phyloP scores from a whole-genome alignment of 2,329 filamentous ascomycete genomes.

The Ophiostoma tasmaniense region DNA sequence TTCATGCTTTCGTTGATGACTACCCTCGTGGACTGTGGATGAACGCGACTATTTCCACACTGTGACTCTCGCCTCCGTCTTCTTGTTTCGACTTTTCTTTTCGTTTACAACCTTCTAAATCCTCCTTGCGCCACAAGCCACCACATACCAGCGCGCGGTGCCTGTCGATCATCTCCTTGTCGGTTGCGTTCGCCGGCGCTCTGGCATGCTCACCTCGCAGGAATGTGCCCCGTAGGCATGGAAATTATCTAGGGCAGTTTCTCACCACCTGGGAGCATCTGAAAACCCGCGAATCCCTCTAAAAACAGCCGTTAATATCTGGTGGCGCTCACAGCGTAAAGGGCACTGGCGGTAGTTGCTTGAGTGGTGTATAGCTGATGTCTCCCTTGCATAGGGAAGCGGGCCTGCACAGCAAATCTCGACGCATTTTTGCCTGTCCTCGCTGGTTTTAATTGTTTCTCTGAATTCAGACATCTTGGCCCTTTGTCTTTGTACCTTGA shows the following conservation, averaged over 20 bases:
- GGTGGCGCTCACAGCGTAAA: not conserved
- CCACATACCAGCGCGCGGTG: not conserved
- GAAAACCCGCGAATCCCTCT: not conserved
- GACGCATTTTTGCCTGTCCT: not conserved
- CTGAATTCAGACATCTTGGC: too few relatives aligned
- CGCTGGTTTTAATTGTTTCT: too few relatives aligned
- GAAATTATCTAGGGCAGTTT: not conserved
- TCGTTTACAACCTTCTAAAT: not conserved
- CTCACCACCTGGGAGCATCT: not conserved
- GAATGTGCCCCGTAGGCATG: slow-evolving; percentile 1
- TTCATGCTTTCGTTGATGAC: not conserved
- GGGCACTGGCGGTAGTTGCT: not conserved
- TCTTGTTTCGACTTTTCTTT: not conserved
- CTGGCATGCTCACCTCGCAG: not conserved
- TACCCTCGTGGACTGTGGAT: slow-evolving; percentile 1
- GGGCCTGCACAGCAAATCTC: not conserved
- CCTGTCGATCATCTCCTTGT: not conserved
- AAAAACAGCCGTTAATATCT: not conserved
- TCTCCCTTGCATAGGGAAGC: not conserved
- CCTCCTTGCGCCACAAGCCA: not conserved
- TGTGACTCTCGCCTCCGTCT: not conserved
- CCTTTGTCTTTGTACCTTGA: not conserved
- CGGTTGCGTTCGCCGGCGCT: not conserved
- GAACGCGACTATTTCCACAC: not conserved
- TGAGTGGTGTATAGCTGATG: not conserved